Conservation (phyloP, 1,139 yeast species). For the Pneumocystis wakefieldiae region DNA sequence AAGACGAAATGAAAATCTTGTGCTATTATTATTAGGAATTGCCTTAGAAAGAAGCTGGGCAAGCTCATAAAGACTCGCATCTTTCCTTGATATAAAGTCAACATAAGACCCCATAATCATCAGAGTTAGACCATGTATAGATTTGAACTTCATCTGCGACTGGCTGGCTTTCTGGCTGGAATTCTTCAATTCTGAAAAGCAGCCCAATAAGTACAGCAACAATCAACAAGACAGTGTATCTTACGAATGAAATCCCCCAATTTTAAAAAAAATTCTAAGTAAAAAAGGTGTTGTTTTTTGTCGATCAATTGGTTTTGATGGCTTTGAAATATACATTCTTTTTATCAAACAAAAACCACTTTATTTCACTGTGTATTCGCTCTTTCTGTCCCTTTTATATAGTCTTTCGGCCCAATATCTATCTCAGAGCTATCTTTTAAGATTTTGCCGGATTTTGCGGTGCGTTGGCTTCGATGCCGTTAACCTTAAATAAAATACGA, state of each 20-base stretch:
- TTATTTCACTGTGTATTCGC: not conserved
- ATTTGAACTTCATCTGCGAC: slow-evolving; percentile 1
- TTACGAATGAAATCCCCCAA: slow-evolving; percentile 1
- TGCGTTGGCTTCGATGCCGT: no score
- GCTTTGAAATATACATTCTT: not conserved
- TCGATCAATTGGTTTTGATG: not conserved
- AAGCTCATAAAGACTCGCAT: slow-evolving; percentile 1
- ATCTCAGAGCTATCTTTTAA: no score
- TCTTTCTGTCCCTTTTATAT: not conserved
- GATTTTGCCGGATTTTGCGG: no score
- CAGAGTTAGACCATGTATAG: not conserved
- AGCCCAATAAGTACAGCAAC: not conserved
- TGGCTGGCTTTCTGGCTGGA: not conserved
- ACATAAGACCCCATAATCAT: not conserved
- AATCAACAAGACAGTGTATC: not conserved
- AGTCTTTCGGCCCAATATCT: no score
- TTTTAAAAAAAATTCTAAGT: not conserved
- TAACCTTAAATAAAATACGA: no score
- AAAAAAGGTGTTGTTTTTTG: slow-evolving; percentile 1
- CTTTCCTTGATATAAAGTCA: not conserved
- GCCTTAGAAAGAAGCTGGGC: not conserved
- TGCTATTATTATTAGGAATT: not conserved
- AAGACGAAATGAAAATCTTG: slow-evolving; percentile 1
- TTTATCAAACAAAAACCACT: not conserved
- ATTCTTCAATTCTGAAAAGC: not conserved